A percentile compares a stretch with the other conserved stretches of the same genome.
Evolutionary conservation across 805 yeast species (phyloP).

Genomic region (Lipomyces kockii): DNA sequence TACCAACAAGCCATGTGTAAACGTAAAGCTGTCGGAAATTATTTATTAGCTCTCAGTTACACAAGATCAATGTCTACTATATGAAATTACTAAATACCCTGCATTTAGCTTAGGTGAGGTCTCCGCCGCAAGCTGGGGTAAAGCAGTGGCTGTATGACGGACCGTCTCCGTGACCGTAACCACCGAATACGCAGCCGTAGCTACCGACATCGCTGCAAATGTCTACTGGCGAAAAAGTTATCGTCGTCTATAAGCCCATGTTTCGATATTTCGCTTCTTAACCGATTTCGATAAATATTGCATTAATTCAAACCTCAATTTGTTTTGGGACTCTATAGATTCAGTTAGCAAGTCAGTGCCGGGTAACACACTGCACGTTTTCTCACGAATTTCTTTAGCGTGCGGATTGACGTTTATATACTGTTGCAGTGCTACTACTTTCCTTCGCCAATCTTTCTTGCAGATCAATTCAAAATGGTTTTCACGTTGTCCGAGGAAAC

Average conservation of each 20-base stretch:
- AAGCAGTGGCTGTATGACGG: background rate
- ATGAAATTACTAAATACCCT: constrained; percentile 1
- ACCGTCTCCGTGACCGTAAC: constrained; percentile 28
- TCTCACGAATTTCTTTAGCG: too few species aligned
- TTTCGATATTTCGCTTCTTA: background rate
- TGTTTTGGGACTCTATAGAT: too few species aligned
- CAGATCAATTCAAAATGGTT: constrained; percentile 35
- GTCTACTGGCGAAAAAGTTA: background rate
- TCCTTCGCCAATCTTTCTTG: background rate
- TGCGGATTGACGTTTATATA: too few species aligned
- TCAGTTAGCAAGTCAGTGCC: too few species aligned
- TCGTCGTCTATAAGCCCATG: background rate
- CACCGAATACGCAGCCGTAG: constrained; percentile 3
- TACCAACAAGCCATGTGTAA: constrained; percentile 40
- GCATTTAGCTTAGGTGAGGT: constrained; percentile 1
- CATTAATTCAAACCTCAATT: too few species aligned
- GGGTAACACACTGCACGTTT: too few species aligned
- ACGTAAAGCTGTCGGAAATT: constrained; percentile 28
- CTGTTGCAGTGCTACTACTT: too few species aligned
- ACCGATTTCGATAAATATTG: background rate
- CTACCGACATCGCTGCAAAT: constrained; percentile 1
- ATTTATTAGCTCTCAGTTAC: background rate
- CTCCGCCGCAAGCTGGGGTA: background rate
- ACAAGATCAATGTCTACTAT: background rate
- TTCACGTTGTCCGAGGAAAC: constrained; percentile 49